These are phyloP conservation scores for Oenanthe sinensis DNA, from an alignment of 129 eudicot genomes.

Conservation along the genomic window DNA sequence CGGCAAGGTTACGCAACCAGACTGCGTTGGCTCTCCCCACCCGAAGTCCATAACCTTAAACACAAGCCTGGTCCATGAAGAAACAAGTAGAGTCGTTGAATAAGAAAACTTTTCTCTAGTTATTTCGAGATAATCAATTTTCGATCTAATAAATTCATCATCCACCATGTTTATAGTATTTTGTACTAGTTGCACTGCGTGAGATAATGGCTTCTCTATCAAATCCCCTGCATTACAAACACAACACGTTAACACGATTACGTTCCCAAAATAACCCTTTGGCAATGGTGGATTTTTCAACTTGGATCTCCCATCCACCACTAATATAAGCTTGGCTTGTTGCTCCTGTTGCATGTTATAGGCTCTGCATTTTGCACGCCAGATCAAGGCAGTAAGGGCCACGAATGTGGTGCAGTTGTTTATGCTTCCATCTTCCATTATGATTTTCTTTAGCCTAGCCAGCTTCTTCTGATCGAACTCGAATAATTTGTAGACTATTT, in stretches of 20 bases:
- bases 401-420: conserved; percentile 26
- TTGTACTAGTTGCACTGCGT: background rate
- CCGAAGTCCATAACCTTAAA: background rate
- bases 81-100: background rate
- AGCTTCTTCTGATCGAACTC: conserved; percentile 17
- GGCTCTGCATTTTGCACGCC: conserved; percentile 27
- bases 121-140: background rate
- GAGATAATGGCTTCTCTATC: background rate
- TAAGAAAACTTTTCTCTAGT: background rate
- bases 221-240: conserved; percentile 13
- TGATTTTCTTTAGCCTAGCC: conserved; percentile 18
- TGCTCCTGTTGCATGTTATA: conserved; percentile 11
- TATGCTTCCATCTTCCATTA: conserved; percentile 18
- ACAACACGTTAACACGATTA: conserved; percentile 20
- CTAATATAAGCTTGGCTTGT: conserved; percentile 24
- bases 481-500: conserved; percentile 20
- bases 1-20: background rate
- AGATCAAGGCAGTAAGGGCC: conserved; percentile 29
- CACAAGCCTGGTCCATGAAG: background rate
- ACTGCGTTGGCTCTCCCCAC: conserved; percentile 5
- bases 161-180: background rate
- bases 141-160: background rate
- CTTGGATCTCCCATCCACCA: conserved; percentile 29
- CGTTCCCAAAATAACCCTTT: conserved; percentile 32
- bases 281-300: conserved; percentile 23